Evolutionary conservation across 179 eudicot genomes (phyloP), one percentile per base, ranked within the genome.

Genomic region (Actinidia arguta): DNA sequence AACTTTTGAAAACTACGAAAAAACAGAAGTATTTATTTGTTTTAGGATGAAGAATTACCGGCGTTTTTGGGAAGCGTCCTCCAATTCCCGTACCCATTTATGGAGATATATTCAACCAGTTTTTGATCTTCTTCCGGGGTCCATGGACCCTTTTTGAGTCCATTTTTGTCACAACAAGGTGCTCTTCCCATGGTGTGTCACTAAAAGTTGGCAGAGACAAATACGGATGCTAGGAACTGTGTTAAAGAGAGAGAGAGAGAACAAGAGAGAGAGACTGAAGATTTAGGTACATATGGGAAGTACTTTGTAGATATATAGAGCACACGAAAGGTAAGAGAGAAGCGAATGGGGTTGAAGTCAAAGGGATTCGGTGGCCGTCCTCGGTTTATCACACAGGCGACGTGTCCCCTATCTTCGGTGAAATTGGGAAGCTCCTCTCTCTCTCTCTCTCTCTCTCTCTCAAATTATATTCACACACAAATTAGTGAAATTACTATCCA

Each of bases 301-400:
- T 79, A 75, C 81, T 6, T 68, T 66, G 64, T 50, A 7, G 68
- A 48, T 78, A n/a, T 46, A 73, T 73, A 11, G 63, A 27, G 27
- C 8, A 54, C 25, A 36, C 14, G n/a, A 75, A 16, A 18, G 16
- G 17, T 48, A 68, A 70, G 54, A 10, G 84, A 84, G 55, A 50
- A 48, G 39, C 0, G 24, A 46, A 64, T 78, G 62, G 82, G 42
- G 81, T 39, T 24, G 42, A 42, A 91, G 94, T 93, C 95, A 94
- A 90, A 84, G 82, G 56, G 90, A 86, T 94, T 89, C 85, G 94
- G 93, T 92, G 91, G n/a, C 97, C 97, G 97, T 90, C 97, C 95
- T 80, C 83, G 84, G 92, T 92, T 89, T 75, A 87, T 89, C 80
- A 78, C 85, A 58, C 46, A 42, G 85, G 90, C 89, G n/a, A 94